Base-by-base conservation (phyloP, 2,329 filamentous ascomycete genomes). In the Colletotrichum shisoi region DNA sequence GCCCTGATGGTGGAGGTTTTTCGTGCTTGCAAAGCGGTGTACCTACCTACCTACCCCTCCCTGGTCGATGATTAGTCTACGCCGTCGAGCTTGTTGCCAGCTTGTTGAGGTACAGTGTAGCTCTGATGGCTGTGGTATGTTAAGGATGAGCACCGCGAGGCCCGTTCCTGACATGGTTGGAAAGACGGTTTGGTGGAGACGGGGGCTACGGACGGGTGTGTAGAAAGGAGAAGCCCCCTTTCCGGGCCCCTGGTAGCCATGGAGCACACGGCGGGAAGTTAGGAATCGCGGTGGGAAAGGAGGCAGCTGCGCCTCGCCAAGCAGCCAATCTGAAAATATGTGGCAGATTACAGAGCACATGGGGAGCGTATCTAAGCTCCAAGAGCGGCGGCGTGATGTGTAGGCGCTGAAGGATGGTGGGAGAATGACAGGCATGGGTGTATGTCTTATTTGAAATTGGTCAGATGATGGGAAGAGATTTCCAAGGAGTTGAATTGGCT, bases 401-500 rank as follows among this genome's bases (percentile, higher is more conserved):
- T 19, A 17, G 17, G 48, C n/a, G 19, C 48, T 19, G 56, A 52
- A 19, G 19, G 49, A 17, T 39, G 34, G 13, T 34, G 21, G 17
- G 31, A 48, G 40, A 48, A 27, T n/a, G 34, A 37, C 34, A n/a
- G 34, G 21, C 51, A 62, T 40, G 52, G 61, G 64, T 67, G 64
- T 64, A 60, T 67, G 64, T 64, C 64, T 67, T 19, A 54, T 64
- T 58, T 45, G 15, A 48, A 42, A 46, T 57, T 37, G 64, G 54
- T 64, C 61, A 67, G 60, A 64, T 59, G 64, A 67, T 11, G 17
- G 40, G 11, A 42, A 48, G 37, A 39, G 8, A 42, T 54, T 64
- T 54, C 44, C 46, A 15, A 24, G 49, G 31, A 61, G 21, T 37
- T 54, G 40, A 8, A 42, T 37, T 39, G 60, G 24, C 34, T 42